phyloP scores from a whole-genome alignment of 148 eudicot genomes.

The Tetragonia tetragonoides region DNA sequence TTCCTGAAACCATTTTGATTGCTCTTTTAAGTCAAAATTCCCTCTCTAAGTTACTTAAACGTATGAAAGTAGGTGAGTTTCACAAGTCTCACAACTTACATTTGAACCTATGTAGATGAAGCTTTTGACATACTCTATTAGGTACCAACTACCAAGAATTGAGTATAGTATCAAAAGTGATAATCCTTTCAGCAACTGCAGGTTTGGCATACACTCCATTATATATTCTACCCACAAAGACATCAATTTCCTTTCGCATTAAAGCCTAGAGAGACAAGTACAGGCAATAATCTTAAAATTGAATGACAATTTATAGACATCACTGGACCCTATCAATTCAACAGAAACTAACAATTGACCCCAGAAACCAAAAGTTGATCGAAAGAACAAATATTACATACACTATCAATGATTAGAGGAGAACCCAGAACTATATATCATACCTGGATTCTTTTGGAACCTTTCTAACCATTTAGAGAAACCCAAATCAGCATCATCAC shows the following conservation, averaged over 20 bases:
- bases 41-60: background rate
- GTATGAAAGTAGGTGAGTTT: background rate
- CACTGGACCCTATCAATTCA: background rate
- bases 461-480: slow-evolving; percentile 76
- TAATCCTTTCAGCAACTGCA: no score
- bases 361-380: background rate
- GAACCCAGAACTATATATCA: slow-evolving; percentile 4
- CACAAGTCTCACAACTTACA: background rate
- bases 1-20: background rate
- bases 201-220: background rate
- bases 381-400: no score
- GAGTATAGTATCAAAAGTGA: no score
- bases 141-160: no score
- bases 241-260: background rate
- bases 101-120: slow-evolving; percentile 2
- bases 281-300: no score
- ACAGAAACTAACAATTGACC: background rate
- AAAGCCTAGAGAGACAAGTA: background rate
- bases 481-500: slow-evolving; percentile 59
- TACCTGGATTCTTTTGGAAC: slow-evolving; percentile 75
- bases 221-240: background rate
- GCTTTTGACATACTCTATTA: no score
- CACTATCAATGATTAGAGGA: background rate
- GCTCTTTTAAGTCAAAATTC: background rate
- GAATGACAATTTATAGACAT: background rate